phyloP scores from a whole-genome alignment of 75 land plant genomes.

The Selaginella tamariscina region DNA sequence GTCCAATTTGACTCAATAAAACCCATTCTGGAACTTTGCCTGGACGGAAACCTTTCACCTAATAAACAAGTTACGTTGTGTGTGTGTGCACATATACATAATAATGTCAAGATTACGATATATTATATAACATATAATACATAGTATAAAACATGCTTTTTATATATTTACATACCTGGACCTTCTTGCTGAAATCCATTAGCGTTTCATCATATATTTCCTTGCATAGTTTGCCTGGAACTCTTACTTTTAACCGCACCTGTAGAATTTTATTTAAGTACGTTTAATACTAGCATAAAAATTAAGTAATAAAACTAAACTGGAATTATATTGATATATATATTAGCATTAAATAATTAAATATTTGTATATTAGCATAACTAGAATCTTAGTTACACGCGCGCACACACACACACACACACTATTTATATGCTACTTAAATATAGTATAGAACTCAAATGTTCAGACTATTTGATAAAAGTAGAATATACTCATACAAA shows the following conservation, averaged over 20 bases:
- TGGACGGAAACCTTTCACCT: slow-evolving; percentile 93
- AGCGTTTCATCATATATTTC: slow-evolving; percentile 53
- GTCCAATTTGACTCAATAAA: slow-evolving; percentile 57
- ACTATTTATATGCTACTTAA: no score
- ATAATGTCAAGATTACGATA: neutral
- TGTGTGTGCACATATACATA: neutral
- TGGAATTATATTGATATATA: no score
- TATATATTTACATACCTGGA: slow-evolving; percentile 37
- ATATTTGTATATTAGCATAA: no score
- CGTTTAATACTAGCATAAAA: no score
- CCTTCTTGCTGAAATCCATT: slow-evolving; percentile 44
- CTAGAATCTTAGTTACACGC: no score
- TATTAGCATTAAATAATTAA: no score
- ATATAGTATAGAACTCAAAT: no score
- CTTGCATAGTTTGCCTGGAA: slow-evolving; percentile 55
- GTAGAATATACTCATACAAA: no score
- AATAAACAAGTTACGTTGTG: neutral
- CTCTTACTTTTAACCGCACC: slow-evolving; percentile 63
- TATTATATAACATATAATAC: neutral
- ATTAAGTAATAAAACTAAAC: no score
- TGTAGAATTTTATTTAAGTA: no score
- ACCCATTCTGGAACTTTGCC: slow-evolving; percentile 83
- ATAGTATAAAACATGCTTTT: neutral
- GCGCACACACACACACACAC: no score
- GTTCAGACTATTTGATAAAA: no score